Conservation (phyloP, 2,329 filamentous ascomycete genomes). For the Xylaria digitata region DNA sequence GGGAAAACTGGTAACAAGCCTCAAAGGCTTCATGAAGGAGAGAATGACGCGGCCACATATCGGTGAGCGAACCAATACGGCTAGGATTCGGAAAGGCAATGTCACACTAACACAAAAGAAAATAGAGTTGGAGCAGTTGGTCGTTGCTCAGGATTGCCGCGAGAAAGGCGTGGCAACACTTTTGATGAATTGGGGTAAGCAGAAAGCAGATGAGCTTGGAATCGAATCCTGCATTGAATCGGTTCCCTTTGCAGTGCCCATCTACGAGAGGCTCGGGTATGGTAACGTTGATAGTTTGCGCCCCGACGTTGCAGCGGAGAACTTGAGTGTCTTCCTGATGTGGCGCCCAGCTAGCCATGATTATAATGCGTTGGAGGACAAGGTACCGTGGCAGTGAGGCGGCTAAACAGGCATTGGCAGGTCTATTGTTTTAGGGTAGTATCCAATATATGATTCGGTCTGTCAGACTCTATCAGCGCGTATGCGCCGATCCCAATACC, state of each 20-base stretch:
- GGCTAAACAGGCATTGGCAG: too few relatives aligned
- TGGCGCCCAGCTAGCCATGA: too few relatives aligned
- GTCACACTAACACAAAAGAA: too few relatives aligned
- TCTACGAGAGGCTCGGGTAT: constrained; percentile 34
- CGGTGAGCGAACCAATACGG: constrained; percentile 14
- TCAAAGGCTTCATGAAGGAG: constrained; percentile 36
- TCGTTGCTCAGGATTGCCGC: constrained; percentile 14
- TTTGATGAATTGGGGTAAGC: too few relatives aligned
- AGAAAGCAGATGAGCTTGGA: constrained; percentile 29
- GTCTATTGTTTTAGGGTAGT: too few relatives aligned
- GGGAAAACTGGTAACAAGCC: constrained; percentile 25
- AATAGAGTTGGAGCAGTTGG: constrained; percentile 34
- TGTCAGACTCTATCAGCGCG: too few relatives aligned
- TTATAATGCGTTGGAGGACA: too few relatives aligned
- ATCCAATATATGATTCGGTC: too few relatives aligned
- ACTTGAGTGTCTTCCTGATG: constrained; percentile 6
- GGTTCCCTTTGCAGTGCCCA: constrained; percentile 29
- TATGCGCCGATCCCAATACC: too few relatives aligned
- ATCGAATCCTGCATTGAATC: constrained; percentile 31
- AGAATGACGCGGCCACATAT: constrained; percentile 35
- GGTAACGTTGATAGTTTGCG: constrained; percentile 24
- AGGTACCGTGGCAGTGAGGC: too few relatives aligned
- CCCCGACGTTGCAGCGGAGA: constrained; percentile 17
- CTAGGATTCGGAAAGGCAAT: too few relatives aligned
- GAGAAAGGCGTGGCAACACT: too few relatives aligned